Base-by-base conservation (phyloP, 768 basidiomycete species). In the Tricholoma terreum region DNA sequence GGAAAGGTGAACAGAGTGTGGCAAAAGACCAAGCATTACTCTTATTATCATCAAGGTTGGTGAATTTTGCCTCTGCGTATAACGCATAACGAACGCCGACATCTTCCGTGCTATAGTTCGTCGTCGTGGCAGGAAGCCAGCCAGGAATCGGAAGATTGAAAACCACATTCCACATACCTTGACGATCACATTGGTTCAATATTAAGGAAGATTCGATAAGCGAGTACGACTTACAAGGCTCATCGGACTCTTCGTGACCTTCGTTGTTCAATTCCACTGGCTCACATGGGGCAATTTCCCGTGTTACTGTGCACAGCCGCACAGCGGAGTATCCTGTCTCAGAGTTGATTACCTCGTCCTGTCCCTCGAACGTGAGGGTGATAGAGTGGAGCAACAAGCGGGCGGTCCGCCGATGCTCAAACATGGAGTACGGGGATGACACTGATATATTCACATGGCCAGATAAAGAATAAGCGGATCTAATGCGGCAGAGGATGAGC, bases 131-230 rank as follows among this genome's bases (percentile, higher is more conserved):
- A 7, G 94, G 94, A 2, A 97, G 78, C 94, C 94, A 96, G 15
- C 93, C 94, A 4, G 94, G 93, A n/a, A 95, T 74, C 14, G 83
- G 80, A 3, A 97, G 72, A 69, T 93, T 86, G 69, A 95, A 96
- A 15, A 86, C 76, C 55, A 93, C 75, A 61, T 88, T 85, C 87
- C 92, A 92, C 33, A 70, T 70, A 63, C 75, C 80, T 82, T 24
- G n/a, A 34, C 27, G n/a, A 9, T 30, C 38, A 7, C 42, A 12
- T 52, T 34, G 36, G 48, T 34, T 56, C 40, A 58, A 31, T 54
- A 45, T 52, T 57, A 53, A 42, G 60, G 38, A 50, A 21, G 34
- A 42, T 36, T 17, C 14, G 48, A 30, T 15, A 40, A 43, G 43
- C 17, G 22, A 36, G 55, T 45, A 53, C n/a, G 15, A 68, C 70